These are phyloP conservation scores for Nicotiana sylvestris DNA, from an alignment of 257 asterid species.

Conservation along the genomic window DNA sequence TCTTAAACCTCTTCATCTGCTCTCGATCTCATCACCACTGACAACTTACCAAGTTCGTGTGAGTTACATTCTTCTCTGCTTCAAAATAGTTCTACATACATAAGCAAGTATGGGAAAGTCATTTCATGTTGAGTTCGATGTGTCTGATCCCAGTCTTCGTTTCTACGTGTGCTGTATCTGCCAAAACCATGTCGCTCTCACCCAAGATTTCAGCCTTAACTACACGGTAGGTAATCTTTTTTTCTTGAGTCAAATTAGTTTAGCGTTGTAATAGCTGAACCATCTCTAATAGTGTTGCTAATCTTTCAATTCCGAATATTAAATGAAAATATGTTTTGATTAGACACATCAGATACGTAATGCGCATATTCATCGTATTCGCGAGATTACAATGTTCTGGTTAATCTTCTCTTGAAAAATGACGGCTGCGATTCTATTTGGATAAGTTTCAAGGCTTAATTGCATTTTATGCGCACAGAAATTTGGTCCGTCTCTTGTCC, in stretches of 20 bases:
- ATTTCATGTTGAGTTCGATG: not conserved
- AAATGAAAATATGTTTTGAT: too few relatives aligned
- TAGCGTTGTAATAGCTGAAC: not conserved
- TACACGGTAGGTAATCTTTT: not conserved
- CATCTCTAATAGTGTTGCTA: not conserved
- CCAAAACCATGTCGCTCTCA: not conserved
- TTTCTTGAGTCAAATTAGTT: not conserved
- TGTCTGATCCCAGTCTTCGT: not conserved
- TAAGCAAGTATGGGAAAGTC: not conserved
- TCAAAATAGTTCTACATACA: not conserved
- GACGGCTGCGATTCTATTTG: not conserved
- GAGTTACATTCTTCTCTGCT: not conserved
- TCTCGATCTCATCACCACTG: not conserved
- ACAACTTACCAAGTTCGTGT: not conserved
- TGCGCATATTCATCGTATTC: not conserved
- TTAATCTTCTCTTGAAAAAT: not conserved
- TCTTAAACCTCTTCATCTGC: not conserved
- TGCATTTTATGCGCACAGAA: not conserved
- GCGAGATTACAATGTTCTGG: not conserved
- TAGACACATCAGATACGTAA: not conserved
- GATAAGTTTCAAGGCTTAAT: not conserved
- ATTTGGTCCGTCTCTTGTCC: too few relatives aligned
- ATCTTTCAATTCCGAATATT: not conserved
- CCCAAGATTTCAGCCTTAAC: not conserved
- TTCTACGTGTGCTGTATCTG: not conserved